phyloP scores from a whole-genome alignment of 2,329 filamentous ascomycete genomes.

The Neofusicoccum parvum region DNA sequence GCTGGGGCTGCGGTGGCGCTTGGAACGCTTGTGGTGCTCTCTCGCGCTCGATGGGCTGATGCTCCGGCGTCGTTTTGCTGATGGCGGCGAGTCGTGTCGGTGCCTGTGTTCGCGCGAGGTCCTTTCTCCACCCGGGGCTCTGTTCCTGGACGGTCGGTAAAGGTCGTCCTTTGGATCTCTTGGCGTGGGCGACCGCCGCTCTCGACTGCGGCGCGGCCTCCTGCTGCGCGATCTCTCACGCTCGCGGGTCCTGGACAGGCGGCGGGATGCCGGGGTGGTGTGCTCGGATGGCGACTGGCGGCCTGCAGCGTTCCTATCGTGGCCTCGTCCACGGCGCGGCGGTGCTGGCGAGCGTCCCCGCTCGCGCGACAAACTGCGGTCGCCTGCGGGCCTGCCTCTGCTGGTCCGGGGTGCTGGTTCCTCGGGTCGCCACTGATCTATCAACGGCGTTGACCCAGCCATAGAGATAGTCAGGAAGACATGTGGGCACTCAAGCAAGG shows the following conservation, averaged over 20 bases:
- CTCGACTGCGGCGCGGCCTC: conserved; percentile 34
- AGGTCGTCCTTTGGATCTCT: conserved; percentile 35
- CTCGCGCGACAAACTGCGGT: conserved; percentile 34
- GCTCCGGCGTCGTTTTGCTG: conserved; percentile 42
- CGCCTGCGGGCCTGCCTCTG: conserved; percentile 34
- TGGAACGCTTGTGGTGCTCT: conserved; percentile 36
- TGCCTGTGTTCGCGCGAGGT: conserved; percentile 36
- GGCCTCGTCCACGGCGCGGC: conserved; percentile 35
- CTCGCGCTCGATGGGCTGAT: conserved; percentile 38
- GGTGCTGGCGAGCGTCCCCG: conserved; percentile 37
- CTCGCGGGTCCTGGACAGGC: conserved; percentile 33
- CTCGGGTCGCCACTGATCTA: conserved; percentile 48
- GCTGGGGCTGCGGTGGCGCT: conserved; percentile 39
- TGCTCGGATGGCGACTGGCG: conserved; percentile 23
- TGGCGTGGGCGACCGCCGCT: conserved; percentile 27
- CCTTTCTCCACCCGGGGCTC: conserved; percentile 40
- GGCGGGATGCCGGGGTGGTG: conserved; percentile 28
- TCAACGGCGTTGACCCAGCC: conserved; percentile 46
- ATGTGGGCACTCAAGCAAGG: conserved; percentile 40
- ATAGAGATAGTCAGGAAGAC: conserved; percentile 43
- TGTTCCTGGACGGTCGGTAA: conserved; percentile 37
- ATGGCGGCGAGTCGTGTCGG: conserved; percentile 39
- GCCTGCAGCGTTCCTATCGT: conserved; percentile 30
- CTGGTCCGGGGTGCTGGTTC: conserved; percentile 38
- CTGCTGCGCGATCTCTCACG: conserved; percentile 19